Conservation (phyloP, 805 yeast species). For the Blastobotrys peoriensis region DNA sequence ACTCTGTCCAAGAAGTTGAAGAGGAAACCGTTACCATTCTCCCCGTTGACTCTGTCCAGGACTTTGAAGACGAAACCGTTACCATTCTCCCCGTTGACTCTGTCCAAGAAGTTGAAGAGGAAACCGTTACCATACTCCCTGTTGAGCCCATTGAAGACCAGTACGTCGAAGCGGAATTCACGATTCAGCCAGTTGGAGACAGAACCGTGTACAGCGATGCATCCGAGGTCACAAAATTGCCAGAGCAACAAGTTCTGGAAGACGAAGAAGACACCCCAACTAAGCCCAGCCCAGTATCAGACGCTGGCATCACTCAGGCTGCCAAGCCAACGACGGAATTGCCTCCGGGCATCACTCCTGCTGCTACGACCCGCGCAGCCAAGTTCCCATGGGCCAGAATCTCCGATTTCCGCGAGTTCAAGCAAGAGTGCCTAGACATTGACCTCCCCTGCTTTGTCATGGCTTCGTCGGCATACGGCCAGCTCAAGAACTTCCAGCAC, state of each 20-base stretch:
- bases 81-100: too few relatives aligned
- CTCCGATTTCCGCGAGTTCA: neutral
- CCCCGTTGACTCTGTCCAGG: too few relatives aligned
- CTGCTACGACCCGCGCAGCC: neutral
- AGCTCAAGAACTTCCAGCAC: slow-evolving; percentile 3
- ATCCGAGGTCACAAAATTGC: slow-evolving; percentile 16
- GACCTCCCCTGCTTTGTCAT: slow-evolving; percentile 4
- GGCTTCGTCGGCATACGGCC: slow-evolving; percentile 5
- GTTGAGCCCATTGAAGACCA: neutral
- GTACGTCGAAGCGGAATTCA: neutral
- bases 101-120: too few relatives aligned
- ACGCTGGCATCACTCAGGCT: too few relatives aligned
- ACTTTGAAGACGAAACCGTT: too few relatives aligned
- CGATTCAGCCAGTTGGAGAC: neutral
- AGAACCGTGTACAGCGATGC: neutral
- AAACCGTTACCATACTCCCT: too few relatives aligned
- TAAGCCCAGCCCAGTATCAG: too few relatives aligned
- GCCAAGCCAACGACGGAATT: too few relatives aligned
- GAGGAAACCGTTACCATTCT: too few relatives aligned
- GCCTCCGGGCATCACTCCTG: slow-evolving; percentile 1
- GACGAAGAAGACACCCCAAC: too few relatives aligned
- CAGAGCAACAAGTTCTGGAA: neutral
- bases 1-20: too few relatives aligned
- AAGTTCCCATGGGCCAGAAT: slow-evolving; percentile 4
- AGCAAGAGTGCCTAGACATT: slow-evolving; percentile 4